phyloP scores from a whole-genome alignment of 495 filamentous ascomycete genomes.

The Hypoxylon crocopeplum region DNA sequence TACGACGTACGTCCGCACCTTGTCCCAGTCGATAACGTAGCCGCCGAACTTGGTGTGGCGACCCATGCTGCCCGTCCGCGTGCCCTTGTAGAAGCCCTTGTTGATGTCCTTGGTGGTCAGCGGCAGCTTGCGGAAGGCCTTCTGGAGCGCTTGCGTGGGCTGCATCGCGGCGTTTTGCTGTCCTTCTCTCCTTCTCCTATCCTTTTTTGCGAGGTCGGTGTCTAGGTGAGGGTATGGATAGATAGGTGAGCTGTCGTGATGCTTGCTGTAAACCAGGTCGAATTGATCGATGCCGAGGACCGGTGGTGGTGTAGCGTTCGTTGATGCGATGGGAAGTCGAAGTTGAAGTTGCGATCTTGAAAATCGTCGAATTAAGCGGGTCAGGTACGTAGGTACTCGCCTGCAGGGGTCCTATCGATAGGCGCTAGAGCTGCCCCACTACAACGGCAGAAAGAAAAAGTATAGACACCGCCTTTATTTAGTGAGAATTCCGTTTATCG shows the following conservation, averaged over 20 bases:
- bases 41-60: conserved; percentile 83
- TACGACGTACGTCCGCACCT: conserved; percentile 89
- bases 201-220: not conserved
- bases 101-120: conserved; percentile 92
- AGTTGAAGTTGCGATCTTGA: conserved; percentile 23
- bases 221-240: no score
- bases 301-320: not conserved
- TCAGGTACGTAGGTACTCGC: conserved; percentile 4
- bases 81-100: conserved; percentile 98
- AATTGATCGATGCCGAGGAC: not conserved
- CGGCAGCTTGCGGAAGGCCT: conserved; percentile 67
- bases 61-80: conserved; percentile 84
- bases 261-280: no score
- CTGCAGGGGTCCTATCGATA: not conserved
- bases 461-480: conserved; percentile 29
- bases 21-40: conserved; percentile 81
- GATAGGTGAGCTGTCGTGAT: no score
- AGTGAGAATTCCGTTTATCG: conserved; percentile 21
- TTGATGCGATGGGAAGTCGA: not conserved
- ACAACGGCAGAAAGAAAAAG: conserved; percentile 43
- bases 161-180: conserved; percentile 54
- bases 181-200: not conserved
- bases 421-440: conserved; percentile 36
- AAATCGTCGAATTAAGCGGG: conserved; percentile 26
- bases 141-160: conserved; percentile 73